These are phyloP conservation scores for Alternaria triticina DNA, from an alignment of 2,329 filamentous ascomycete species.

Conservation along the genomic window DNA sequence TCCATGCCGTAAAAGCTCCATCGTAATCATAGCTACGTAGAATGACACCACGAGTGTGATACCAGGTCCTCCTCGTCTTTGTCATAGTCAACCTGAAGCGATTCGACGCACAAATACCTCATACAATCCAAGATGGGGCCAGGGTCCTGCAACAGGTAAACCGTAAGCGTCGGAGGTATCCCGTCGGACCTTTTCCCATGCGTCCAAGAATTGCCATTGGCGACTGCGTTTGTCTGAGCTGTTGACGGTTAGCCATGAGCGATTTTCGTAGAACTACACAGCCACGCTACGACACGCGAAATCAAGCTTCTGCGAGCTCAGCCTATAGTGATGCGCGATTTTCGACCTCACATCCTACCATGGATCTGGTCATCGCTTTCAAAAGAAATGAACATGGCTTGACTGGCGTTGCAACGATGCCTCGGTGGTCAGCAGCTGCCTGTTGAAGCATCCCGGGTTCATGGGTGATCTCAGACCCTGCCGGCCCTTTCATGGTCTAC, in stretches of 20 bases:
- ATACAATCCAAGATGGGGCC: constrained; percentile 12
- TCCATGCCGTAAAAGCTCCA: constrained; percentile 12
- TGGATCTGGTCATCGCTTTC: background rate
- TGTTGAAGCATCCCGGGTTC: constrained; percentile 2
- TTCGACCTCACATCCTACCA: background rate
- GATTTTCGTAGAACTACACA: constrained; percentile 28
- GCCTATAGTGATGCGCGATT: constrained; percentile 9
- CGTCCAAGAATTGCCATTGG: constrained; percentile 16
- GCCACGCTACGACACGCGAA: constrained; percentile 18
- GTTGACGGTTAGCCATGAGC: constrained; percentile 34
- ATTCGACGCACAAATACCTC: constrained; percentile 37
- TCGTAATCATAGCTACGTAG: background rate
- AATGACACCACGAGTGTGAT: constrained; percentile 4
- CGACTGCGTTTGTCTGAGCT: constrained; percentile 21
- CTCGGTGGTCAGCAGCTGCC: background rate
- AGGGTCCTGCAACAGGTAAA: constrained; percentile 15
- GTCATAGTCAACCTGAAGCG: constrained; percentile 11
- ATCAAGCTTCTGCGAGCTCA: constrained; percentile 3
- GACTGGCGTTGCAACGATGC: background rate
- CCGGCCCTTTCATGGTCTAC: background rate
- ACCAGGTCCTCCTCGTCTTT: constrained; percentile 12
- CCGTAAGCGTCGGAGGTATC: constrained; percentile 13
- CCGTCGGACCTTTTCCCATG: constrained; percentile 7
- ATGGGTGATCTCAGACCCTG: background rate
- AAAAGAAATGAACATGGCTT: background rate